Conservation (phyloP, 352 stramenopile genomes). For the Pythium volutum region DNA sequence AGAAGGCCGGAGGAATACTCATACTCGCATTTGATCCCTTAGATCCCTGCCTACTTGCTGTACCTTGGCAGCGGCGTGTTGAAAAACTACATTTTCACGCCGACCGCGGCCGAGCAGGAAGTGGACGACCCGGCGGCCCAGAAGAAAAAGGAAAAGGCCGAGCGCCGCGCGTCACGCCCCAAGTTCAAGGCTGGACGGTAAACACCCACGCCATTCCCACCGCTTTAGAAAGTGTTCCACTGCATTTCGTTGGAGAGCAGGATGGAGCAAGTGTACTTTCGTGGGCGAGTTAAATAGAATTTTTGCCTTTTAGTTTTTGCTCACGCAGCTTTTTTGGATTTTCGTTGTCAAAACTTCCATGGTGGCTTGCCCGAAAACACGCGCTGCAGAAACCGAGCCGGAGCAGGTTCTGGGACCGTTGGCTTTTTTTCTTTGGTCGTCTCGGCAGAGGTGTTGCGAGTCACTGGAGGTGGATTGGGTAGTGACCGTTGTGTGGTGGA, state of each 20-base stretch:
- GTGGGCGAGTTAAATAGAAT: constrained; percentile 9
- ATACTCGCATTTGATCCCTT: no score
- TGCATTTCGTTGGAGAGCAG: background rate
- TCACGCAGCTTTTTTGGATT: background rate
- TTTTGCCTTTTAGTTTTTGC: background rate
- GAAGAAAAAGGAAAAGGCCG: constrained; percentile 78
- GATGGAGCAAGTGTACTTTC: background rate
- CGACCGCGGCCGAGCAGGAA: constrained; percentile 37
- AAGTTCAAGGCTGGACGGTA: constrained; percentile 26
- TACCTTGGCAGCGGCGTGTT: constrained; percentile 75
- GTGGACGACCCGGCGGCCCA: constrained; percentile 51
- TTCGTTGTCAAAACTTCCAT: constrained; percentile 22
- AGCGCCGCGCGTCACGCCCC: constrained; percentile 32
- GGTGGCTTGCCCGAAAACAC: constrained; percentile 20
- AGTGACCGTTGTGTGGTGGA: background rate
- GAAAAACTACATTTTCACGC: constrained; percentile 83
- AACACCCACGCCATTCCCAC: no score
- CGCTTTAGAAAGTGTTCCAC: no score
- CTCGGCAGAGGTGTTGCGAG: background rate
- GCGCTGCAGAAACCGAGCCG: constrained; percentile 6
- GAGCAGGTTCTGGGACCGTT: background rate
- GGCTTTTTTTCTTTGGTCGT: background rate
- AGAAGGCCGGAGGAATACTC: no score
- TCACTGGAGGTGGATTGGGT: background rate
- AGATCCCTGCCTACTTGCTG: constrained; percentile 80